Evolutionary conservation across 306 rosid genomes (phyloP).

Genomic region (barrel medic (Medicago truncatula)): MtrunA17r5.0-ANR NC_053043.1:5802501-5803000

Average conservation of each 20-base stretch:
- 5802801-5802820: too few species aligned
- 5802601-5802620: background rate
- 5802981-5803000: background rate
- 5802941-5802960: background rate
- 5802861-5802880: too few species aligned
- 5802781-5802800: too few species aligned
- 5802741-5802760: too few species aligned
- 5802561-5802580: background rate
- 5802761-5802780: too few species aligned
- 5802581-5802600: background rate
- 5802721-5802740: too few species aligned
- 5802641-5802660: slow-evolving; percentile 6
- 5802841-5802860: too few species aligned
- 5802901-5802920: too few species aligned
- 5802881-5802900: too few species aligned
- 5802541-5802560: slow-evolving; percentile 16
- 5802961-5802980: background rate
- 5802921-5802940: background rate
- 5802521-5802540: background rate
- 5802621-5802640: background rate
- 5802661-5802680: background rate
- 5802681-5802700: too few species aligned
- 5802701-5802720: too few species aligned
- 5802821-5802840: too few species aligned
- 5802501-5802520: background rate